phyloP scores from a whole-genome alignment of 352 stramenopile species.

The Pythium periplocum region DNA sequence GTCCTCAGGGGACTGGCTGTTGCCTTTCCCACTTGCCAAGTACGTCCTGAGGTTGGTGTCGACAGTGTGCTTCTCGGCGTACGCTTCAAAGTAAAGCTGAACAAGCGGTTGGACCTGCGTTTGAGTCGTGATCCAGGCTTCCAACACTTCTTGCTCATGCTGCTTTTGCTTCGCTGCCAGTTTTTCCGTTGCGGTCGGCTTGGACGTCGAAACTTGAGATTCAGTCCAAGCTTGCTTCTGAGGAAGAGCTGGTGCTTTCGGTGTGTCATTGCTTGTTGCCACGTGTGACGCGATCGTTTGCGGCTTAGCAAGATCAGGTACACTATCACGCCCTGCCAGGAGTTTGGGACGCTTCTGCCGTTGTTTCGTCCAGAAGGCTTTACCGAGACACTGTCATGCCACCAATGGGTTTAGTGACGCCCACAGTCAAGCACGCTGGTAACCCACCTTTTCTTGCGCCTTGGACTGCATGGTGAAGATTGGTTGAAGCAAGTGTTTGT shows the following conservation, averaged over 20 bases:
- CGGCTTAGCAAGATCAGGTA: conserved; percentile 22
- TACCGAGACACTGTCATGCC: conserved; percentile 25
- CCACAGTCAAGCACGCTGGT: not conserved
- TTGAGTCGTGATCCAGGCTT: conserved; percentile 10
- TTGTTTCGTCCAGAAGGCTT: conserved; percentile 28
- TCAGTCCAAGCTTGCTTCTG: too few species aligned
- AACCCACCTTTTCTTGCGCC: conserved; percentile 20
- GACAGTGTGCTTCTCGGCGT: conserved; percentile 12
- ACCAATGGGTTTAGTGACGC: too few species aligned
- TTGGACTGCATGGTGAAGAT: conserved; percentile 32
- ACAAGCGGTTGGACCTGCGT: conserved; percentile 10
- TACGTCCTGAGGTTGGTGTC: conserved; percentile 6
- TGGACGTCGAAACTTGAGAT: not conserved
- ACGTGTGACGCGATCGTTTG: conserved; percentile 1
- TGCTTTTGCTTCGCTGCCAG: conserved; percentile 12
- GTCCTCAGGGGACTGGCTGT: conserved; percentile 1
- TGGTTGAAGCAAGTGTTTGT: conserved; percentile 32
- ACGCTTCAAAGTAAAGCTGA: conserved; percentile 12
- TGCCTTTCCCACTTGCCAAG: too few species aligned
- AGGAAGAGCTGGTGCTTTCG: too few species aligned
- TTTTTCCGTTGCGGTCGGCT: conserved; percentile 15
- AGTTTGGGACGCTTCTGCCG: conserved; percentile 27
- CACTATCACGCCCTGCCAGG: conserved; percentile 16
- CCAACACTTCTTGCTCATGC: conserved; percentile 13
- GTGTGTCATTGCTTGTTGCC: not conserved